Evolutionary conservation across 768 basidiomycete species (phyloP).

Genomic region (Candolleomyces aberdarensis): DNA sequence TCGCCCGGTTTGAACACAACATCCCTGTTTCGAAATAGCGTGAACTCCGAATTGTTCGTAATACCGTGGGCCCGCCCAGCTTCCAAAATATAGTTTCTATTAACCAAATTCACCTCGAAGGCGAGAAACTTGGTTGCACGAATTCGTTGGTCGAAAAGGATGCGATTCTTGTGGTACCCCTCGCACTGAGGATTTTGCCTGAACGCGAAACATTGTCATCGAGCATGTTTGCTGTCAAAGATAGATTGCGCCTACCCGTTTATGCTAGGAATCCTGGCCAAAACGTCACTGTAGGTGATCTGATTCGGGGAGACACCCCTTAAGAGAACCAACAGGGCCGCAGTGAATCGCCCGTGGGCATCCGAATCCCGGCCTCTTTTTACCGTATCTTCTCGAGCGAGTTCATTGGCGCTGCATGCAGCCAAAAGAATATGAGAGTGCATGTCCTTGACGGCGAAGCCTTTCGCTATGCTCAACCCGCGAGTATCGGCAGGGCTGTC

Average conservation of each 20-base stretch:
- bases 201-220: background rate
- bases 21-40: conserved; percentile 21
- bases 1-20: conserved; percentile 1
- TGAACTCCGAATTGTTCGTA: conserved; percentile 21
- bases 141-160: conserved; percentile 1
- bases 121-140: no score
- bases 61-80: conserved; percentile 22
- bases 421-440: conserved; percentile 40
- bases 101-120: background rate
- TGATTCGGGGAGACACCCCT: conserved; percentile 16
- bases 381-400: conserved; percentile 10
- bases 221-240: background rate
- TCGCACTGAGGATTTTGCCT: conserved; percentile 18
- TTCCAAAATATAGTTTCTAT: background rate
- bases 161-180: conserved; percentile 3
- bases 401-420: conserved; percentile 38
- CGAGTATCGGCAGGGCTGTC: background rate
- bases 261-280: conserved; percentile 27
- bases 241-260: conserved; percentile 14
- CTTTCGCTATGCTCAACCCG: background rate
- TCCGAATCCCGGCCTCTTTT: background rate
- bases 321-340: conserved; percentile 24
- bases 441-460: conserved; percentile 21
- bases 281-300: conserved; percentile 29
- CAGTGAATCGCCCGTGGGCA: conserved; percentile 27